These are phyloP conservation scores for Cocos nucifera DNA, from an alignment of 176 grass and related monocot species.

Conservation along the genomic window DNA sequence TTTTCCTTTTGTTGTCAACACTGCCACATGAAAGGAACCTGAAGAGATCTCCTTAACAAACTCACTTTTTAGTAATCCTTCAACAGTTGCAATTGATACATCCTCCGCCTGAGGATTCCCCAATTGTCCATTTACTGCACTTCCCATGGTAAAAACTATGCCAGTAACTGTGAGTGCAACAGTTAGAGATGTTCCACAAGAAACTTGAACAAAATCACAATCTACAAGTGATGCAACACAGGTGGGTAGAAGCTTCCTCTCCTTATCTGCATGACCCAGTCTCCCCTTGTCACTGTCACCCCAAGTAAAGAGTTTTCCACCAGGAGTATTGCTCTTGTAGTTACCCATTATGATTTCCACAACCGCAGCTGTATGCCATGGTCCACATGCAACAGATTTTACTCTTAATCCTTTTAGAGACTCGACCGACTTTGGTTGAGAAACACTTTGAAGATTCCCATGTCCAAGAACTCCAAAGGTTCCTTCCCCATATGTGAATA, in stretches of 20 bases:
- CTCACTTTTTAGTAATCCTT: slow-evolving; percentile 70
- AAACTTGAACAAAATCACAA: slow-evolving; percentile 78
- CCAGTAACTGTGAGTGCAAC: slow-evolving; percentile 54
- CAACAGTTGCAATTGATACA: slow-evolving; percentile 47
- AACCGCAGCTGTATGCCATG: slow-evolving; percentile 85
- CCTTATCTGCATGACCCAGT: slow-evolving; percentile 61
- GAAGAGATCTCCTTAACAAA: slow-evolving; percentile 72
- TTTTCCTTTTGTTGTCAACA: slow-evolving; percentile 58
- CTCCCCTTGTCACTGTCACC: slow-evolving; percentile 77
- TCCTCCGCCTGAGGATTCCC: slow-evolving; percentile 55
- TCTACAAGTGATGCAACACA: slow-evolving; percentile 57
- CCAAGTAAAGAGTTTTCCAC: slow-evolving; percentile 85
- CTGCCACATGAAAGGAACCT: slow-evolving; percentile 67
- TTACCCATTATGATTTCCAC: slow-evolving; percentile 45
- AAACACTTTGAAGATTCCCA: slow-evolving; percentile 50
- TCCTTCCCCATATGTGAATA: slow-evolving; percentile 90
- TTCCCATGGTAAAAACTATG: slow-evolving; percentile 68
- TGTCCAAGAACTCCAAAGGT: slow-evolving; percentile 97
- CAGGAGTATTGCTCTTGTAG: slow-evolving; percentile 50
- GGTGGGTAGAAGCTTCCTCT: slow-evolving; percentile 57
- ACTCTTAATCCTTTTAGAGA: slow-evolving; percentile 68
- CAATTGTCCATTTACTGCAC: slow-evolving; percentile 64
- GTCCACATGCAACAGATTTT: slow-evolving; percentile 76
- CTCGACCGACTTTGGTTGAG: slow-evolving; percentile 66
- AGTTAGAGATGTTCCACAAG: slow-evolving; percentile 59